Percentiles rank a stretch among this genome's conserved stretches.
Conservation (phyloP, 169 alveolate genomes). For the Neospora caninum region DNA sequence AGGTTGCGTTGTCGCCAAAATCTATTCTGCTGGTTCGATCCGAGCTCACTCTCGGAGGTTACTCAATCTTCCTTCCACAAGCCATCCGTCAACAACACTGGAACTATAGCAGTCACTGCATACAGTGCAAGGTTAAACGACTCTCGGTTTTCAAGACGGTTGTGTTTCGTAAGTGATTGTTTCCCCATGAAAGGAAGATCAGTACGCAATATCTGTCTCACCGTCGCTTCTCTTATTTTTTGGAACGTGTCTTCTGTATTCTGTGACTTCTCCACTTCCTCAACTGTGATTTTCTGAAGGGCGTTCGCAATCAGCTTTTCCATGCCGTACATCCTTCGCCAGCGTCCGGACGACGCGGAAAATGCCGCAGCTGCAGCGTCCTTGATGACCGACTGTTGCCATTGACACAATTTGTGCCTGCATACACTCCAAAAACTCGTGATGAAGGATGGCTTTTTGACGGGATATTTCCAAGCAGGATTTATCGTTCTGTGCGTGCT, state of each 20-base stretch:
- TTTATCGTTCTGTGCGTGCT: not conserved
- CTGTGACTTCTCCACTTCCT: slow-evolving; percentile 70
- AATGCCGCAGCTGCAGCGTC: slow-evolving; percentile 71
- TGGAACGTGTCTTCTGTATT: slow-evolving; percentile 69
- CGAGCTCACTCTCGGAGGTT: not conserved
- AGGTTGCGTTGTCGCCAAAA: not conserved
- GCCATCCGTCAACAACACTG: too few species aligned
- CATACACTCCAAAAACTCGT: not conserved
- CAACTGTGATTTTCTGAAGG: slow-evolving; percentile 68
- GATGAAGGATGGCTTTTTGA: not conserved
- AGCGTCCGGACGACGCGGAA: slow-evolving; percentile 70
- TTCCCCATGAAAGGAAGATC: too few species aligned
- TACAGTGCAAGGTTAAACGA: too few species aligned
- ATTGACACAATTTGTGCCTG: slow-evolving; percentile 64
- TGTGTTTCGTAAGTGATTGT: too few species aligned
- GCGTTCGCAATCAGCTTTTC: slow-evolving; percentile 69
- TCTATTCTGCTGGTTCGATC: not conserved
- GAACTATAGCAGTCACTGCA: too few species aligned
- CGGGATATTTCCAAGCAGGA: not conserved
- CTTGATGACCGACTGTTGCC: slow-evolving; percentile 55
- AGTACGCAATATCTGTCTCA: not conserved
- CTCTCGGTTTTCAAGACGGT: too few species aligned
- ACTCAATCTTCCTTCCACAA: not conserved
- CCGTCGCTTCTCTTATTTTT: slow-evolving; percentile 70
- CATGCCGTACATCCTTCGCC: slow-evolving; percentile 66